Conservation (phyloP, 140 eudicot genomes). For the Bidens hawaiensis region DNA sequence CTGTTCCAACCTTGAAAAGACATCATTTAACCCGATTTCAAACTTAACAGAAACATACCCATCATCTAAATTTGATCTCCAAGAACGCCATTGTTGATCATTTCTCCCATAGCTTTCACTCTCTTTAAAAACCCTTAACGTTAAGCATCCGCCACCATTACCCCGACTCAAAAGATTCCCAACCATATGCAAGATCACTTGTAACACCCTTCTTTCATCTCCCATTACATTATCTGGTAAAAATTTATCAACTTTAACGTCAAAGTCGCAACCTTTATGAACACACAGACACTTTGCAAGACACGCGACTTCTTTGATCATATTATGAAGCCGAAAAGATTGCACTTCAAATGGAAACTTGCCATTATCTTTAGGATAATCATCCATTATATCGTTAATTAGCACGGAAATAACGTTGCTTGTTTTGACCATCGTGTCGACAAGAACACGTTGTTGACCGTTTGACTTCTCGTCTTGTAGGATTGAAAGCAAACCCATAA, state of each 20-base stretch:
- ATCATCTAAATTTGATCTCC: conserved; percentile 53
- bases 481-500: conserved; percentile 64
- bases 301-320: conserved; percentile 66
- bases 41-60: conserved; percentile 49
- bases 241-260: conserved; percentile 44
- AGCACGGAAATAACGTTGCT: conserved; percentile 64
- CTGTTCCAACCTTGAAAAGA: conserved; percentile 21
- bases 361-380: conserved; percentile 38
- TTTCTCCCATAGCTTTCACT: conserved; percentile 48
- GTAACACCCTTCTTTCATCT: conserved; percentile 72
- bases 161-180: conserved; percentile 54
- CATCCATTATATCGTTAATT: conserved; percentile 68
- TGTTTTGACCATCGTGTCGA: conserved; percentile 59
- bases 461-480: conserved; percentile 53
- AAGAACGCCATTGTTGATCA: conserved; percentile 58
- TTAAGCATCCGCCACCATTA: conserved; percentile 51
- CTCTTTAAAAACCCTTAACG: conserved; percentile 40
- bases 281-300: conserved; percentile 69
- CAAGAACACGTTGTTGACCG: conserved; percentile 44
- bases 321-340: conserved; percentile 46
- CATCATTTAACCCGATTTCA: conserved; percentile 50
- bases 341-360: conserved; percentile 54
- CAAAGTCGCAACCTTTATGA: conserved; percentile 47
- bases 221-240: conserved; percentile 72
- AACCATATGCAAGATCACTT: conserved; percentile 84